Evolutionary conservation across 75 land plant genomes (phyloP).

Genomic region (Cupressus sempervirens): DNA sequence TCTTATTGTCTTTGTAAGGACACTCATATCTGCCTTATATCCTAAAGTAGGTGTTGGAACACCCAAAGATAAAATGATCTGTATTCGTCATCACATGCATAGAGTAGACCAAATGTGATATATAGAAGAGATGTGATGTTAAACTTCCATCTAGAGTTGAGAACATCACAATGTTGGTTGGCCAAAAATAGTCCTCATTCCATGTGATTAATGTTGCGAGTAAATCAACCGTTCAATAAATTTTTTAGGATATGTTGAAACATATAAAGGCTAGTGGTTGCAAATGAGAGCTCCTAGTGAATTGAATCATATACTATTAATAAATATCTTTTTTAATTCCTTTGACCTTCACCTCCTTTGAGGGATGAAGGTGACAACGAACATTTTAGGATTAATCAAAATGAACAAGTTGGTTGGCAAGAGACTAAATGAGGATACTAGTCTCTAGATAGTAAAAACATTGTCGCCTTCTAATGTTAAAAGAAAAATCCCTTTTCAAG

Average conservation of each 20-base stretch:
- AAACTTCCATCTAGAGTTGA: neutral
- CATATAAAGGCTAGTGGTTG: neutral
- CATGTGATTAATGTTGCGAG: neutral
- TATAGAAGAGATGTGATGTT: neutral
- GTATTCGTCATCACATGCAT: neutral
- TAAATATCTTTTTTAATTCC: neutral
- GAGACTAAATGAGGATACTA: neutral
- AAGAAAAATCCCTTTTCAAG: neutral
- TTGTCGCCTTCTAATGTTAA: too few relatives aligned
- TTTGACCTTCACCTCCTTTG: neutral
- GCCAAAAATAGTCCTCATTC: neutral
- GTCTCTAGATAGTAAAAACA: neutral
- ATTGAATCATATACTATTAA: too few relatives aligned
- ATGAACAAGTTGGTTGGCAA: too few relatives aligned
- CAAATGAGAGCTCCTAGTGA: neutral
- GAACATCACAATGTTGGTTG: neutral
- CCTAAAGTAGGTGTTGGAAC: neutral
- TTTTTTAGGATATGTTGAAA: neutral
- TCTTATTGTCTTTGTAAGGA: neutral
- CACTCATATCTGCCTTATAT: neutral
- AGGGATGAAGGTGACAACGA: neutral
- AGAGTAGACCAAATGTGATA: too few relatives aligned
- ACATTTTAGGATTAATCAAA: neutral
- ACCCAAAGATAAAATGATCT: neutral
- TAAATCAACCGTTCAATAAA: too few relatives aligned